These are phyloP conservation scores for Paraphysoderma sedebokerense DNA, from an alignment of 371 early-diverging fungal species.

Conservation along the genomic window DNA sequence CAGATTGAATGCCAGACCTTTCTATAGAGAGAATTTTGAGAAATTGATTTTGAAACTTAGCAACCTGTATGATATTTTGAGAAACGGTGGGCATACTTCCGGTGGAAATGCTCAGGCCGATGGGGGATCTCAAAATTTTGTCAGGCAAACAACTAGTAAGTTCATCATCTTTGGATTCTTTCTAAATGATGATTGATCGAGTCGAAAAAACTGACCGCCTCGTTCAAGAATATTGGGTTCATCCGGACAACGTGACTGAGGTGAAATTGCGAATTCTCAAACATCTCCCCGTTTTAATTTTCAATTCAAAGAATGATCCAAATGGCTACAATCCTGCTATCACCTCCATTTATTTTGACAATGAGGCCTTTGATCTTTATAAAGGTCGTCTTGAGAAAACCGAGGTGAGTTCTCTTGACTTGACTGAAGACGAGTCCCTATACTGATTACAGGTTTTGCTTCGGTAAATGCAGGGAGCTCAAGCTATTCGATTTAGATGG, in stretches of 20 bases:
- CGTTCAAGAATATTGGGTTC: constrained; percentile 90
- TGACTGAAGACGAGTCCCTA: too few relatives aligned
- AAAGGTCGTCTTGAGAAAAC: constrained; percentile 75
- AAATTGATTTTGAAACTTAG: constrained; percentile 72
- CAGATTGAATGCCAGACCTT: constrained; percentile 66
- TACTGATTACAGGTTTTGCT: too few relatives aligned
- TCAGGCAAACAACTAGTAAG: constrained; percentile 53
- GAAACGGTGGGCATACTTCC: constrained; percentile 56
- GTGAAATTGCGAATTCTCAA: constrained; percentile 82
- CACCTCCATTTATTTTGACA: constrained; percentile 93
- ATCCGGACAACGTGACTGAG: constrained; percentile 94
- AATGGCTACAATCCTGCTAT: constrained; percentile 79
- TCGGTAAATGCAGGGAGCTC: too few relatives aligned
- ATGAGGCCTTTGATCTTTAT: constrained; percentile 79
- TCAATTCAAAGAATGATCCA: constrained; percentile 33
- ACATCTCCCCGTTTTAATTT: constrained; percentile 89
- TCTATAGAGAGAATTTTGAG: constrained; percentile 85
- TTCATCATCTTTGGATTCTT: neutral
- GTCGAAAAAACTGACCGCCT: neutral
- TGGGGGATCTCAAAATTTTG: constrained; percentile 53
- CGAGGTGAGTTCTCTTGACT: too few relatives aligned
- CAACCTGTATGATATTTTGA: constrained; percentile 68
- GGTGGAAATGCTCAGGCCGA: constrained; percentile 38
- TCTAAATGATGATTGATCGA: neutral
- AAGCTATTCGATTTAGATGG: constrained; percentile 80